Base-by-base conservation (phyloP, 2,329 filamentous ascomycete genomes). In the Pseudogymnoascus sp. region DNA sequence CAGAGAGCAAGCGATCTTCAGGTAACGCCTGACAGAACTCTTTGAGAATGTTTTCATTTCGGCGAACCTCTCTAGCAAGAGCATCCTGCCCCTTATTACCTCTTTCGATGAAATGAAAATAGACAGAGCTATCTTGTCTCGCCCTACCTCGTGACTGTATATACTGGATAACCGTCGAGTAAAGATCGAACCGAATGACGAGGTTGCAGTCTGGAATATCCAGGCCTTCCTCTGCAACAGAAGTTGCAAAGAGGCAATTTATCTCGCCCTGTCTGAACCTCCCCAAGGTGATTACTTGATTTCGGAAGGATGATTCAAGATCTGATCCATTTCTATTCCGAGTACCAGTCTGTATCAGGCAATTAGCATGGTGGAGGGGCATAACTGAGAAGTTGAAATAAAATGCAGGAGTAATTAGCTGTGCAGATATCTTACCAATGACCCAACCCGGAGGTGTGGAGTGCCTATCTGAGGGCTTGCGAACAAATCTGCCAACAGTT, bases 101-200 rank as follows among this genome's bases (percentile, higher is more conserved):
- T 1, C 75, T 72, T 72, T 97, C 93, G 2, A 91, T 73, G 89
- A 99, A 93, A 70, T 90, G 90, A 36, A 93, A 83, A 73, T 93
- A 97, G 67, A 83, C 86, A 0, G 95, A 97, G 63, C 88, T 82
- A 0, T 77, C 75, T 70, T 91, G 89, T 40, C 95, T 84, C 11
- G 95, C 95, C 62, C 95, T 85, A 0, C 95, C 95, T 66, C 91
- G 85, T 12, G 93, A 97, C 74, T 99, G 95, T 18, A 97, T 87
- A 72, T 97, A 97, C 71, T 96, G 90, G 62, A 97, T 97, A 74
- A 96, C 86, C 0, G 93, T 97, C 10, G 83, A 81, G 75, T 92
- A 96, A 2, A 96, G 82, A 72, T 97, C 91, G 70, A 97, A 99
- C 1, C 93, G 77, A 65, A 89, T 79, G 31, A 89, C 78, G 1